These are phyloP conservation scores for Podila epicladia DNA, from an alignment of 192 early-diverging fungal species.

Conservation along the genomic window DNA sequence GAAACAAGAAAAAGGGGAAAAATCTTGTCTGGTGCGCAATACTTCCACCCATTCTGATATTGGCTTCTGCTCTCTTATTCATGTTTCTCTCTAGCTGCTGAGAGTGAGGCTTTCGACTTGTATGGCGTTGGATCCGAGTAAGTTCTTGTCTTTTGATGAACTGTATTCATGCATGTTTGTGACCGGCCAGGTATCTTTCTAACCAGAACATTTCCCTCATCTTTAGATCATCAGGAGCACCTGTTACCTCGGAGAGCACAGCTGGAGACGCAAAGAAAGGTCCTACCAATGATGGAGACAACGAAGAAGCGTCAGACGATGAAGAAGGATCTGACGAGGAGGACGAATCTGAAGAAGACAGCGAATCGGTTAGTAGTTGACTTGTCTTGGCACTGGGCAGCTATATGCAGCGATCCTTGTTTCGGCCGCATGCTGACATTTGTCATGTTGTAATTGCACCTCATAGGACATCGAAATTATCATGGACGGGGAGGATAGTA, in stretches of 20 bases:
- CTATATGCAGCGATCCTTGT: not conserved
- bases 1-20: not conserved
- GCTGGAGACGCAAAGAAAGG: conserved; percentile 9
- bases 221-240: too few species aligned
- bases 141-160: not conserved
- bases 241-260: conserved; percentile 4
- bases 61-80: not conserved
- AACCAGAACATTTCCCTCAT: too few species aligned
- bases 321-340: conserved; percentile 44
- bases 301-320: conserved; percentile 7
- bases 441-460: not conserved
- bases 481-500: conserved; percentile 61
- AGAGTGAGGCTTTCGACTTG: conserved; percentile 44
- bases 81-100: conserved; percentile 12
- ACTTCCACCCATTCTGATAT: conserved; percentile 1
- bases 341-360: conserved; percentile 65
- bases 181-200: too few species aligned
- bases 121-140: conserved; percentile 38
- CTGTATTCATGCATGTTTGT: not conserved
- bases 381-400: not conserved
- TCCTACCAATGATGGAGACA: not conserved
- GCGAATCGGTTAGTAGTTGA: conserved; percentile 65
- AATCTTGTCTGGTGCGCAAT: not conserved
- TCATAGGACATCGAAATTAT: conserved; percentile 79
- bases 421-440: not conserved